phyloP scores from a whole-genome alignment of 2,329 filamentous ascomycete species.

The Verticillium tricorpus region DNA sequence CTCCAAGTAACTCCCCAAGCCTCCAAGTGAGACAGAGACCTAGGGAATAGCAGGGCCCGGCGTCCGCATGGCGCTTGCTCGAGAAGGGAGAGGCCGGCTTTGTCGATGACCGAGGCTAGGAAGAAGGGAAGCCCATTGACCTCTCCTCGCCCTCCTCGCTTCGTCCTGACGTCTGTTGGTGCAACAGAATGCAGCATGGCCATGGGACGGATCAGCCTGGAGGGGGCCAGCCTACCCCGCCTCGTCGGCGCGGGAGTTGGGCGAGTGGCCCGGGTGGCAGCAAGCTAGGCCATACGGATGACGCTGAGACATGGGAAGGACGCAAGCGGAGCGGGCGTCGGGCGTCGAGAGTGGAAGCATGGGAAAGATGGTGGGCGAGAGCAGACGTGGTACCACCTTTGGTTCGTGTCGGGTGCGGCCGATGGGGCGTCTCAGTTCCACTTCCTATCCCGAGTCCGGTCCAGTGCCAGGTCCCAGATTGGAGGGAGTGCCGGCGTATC shows the following conservation, averaged over 20 bases:
- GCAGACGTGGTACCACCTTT: not conserved
- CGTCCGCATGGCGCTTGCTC: not conserved
- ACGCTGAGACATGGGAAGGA: not conserved
- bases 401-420: not conserved
- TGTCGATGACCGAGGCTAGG: not conserved
- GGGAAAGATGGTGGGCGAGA: not conserved
- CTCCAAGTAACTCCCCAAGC: not conserved
- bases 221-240: not conserved
- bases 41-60: not conserved
- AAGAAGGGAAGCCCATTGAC: not conserved
- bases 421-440: not conserved
- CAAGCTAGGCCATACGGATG: not conserved
- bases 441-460: no score
- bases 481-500: not conserved
- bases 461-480: no score
- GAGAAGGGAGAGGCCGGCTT: not conserved
- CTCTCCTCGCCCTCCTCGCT: no score
- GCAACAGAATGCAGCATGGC: not conserved
- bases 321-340: not conserved
- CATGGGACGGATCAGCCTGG: not conserved
- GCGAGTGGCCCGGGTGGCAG: not conserved
- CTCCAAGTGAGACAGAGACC: not conserved
- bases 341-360: not conserved
- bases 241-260: not conserved
- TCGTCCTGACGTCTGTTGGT: no score